These are phyloP conservation scores for Trichoderma sp. DNA, from an alignment of 2,329 filamentous ascomycete genomes.

Conservation along the genomic window DNA sequence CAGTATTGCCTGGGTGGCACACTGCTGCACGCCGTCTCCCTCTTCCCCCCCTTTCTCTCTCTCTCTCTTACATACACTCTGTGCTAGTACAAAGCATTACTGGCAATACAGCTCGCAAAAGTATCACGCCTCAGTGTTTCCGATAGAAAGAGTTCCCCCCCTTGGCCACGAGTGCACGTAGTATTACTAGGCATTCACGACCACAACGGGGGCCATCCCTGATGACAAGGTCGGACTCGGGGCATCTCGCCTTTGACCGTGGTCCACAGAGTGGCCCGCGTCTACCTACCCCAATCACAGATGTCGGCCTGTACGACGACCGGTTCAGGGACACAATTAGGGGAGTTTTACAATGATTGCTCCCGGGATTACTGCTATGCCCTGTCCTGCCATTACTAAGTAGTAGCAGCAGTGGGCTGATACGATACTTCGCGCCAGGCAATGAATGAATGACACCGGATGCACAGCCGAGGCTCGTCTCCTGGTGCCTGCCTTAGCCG, in stretches of 20 bases:
- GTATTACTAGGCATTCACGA: neutral
- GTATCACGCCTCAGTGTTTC: slow-evolving; percentile 20
- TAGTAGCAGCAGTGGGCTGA: slow-evolving; percentile 2
- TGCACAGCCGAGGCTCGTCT: slow-evolving; percentile 2
- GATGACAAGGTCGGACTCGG: slow-evolving; percentile 11
- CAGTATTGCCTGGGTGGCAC: neutral
- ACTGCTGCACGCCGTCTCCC: neutral
- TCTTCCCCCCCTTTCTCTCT: neutral
- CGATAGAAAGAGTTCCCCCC: neutral
- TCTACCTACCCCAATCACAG: neutral
- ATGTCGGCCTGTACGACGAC: neutral
- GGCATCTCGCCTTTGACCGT: slow-evolving; percentile 8
- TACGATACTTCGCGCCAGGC: neutral
- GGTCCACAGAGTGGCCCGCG: neutral
- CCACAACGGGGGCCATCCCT: neutral
- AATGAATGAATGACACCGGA: neutral
- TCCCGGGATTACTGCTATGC: neutral
- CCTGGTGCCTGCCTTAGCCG: slow-evolving; percentile 2
- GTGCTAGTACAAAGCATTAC: neutral
- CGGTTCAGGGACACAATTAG: too few species aligned
- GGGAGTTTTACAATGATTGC: neutral
- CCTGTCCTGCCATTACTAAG: neutral
- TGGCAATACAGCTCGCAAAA: slow-evolving; percentile 8
- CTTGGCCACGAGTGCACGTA: neutral
- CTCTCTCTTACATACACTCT: neutral